phyloP scores from a whole-genome alignment of 208 protist species.

The Tritrichomonas musculus region DNA sequence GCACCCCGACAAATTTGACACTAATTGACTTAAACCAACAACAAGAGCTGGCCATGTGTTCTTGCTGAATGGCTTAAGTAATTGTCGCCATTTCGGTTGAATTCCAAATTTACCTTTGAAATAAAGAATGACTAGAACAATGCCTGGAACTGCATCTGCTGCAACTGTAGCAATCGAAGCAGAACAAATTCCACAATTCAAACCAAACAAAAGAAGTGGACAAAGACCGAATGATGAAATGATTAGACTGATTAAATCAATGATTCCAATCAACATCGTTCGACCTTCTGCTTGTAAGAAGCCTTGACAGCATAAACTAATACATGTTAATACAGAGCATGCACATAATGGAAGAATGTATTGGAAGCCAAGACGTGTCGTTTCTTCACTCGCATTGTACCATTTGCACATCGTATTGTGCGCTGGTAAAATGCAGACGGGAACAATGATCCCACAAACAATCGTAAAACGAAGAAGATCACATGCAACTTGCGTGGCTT shows the following conservation, averaged over 20 bases:
- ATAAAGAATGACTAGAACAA: not conserved
- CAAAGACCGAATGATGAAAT: not conserved
- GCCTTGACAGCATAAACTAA: not conserved
- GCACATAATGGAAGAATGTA: not conserved
- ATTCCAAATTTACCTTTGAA: not conserved
- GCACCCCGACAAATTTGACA: not conserved
- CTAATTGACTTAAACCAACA: not conserved
- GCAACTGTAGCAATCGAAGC: not conserved
- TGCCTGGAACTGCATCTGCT: not conserved
- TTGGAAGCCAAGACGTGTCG: not conserved
- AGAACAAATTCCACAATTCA: not conserved
- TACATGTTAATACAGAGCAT: not conserved
- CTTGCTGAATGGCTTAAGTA: not conserved
- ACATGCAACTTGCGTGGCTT: too few relatives aligned
- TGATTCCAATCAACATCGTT: not conserved
- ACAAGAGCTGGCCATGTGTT: not conserved
- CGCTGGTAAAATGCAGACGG: not conserved
- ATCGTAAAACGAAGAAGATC: not conserved
- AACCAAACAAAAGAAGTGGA: too few relatives aligned
- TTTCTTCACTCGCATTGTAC: not conserved
- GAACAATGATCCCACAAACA: not conserved
- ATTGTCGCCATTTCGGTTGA: not conserved
- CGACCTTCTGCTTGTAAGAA: not conserved
- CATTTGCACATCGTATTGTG: not conserved
- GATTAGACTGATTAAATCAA: not conserved